Evolutionary conservation across 805 yeast species (phyloP).

Genomic region (Komagataella kurtzmanii): DNA sequence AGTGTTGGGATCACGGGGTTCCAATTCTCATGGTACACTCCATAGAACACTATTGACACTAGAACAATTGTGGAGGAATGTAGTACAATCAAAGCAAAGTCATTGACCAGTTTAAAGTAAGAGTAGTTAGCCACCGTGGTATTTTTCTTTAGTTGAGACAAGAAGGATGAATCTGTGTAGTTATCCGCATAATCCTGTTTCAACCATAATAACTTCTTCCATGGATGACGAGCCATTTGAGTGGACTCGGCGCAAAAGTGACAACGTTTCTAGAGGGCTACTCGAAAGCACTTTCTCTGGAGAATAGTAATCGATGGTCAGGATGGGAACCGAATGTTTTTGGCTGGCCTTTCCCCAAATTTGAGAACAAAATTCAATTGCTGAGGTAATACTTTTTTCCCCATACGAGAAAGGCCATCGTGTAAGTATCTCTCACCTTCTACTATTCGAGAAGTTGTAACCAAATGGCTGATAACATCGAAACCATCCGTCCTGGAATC

Average conservation of each 20-base stretch:
- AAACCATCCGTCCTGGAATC: conserved; percentile 42
- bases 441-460: neutral
- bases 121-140: conserved; percentile 60
- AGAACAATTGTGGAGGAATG: conserved; percentile 53
- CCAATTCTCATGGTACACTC: conserved; percentile 38
- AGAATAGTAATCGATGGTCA: neutral
- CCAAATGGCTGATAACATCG: conserved; percentile 27
- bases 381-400: neutral
- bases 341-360: neutral
- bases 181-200: conserved; percentile 85
- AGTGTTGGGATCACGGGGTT: conserved; percentile 30
- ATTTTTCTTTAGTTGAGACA: conserved; percentile 69
- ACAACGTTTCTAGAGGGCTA: neutral
- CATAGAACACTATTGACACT: conserved; percentile 57
- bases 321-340: neutral
- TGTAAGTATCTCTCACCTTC: no score
- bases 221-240: conserved; percentile 21
- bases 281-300: neutral
- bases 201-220: conserved; percentile 82
- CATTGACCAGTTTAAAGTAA: conserved; percentile 50
- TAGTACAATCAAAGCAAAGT: conserved; percentile 52
- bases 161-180: conserved; percentile 70
- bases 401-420: neutral
- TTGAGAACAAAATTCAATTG: neutral
- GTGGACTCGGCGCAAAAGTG: neutral